These are phyloP conservation scores for Pythium brachiatum DNA, from an alignment of 352 stramenopile genomes.

Conservation along the genomic window DNA sequence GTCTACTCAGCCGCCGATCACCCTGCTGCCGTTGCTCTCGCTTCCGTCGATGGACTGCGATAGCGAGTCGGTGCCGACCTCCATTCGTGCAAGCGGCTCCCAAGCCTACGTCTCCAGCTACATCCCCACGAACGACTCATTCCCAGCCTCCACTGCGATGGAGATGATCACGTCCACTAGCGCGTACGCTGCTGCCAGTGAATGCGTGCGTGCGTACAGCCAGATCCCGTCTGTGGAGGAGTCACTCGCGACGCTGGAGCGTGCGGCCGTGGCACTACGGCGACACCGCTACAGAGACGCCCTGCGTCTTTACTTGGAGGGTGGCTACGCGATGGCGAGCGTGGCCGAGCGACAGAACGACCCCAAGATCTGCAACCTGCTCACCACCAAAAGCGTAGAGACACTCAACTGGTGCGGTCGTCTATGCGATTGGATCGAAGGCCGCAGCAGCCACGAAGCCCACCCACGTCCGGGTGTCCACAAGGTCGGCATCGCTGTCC, in stretches of 20 bases:
- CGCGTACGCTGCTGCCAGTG: constrained; percentile 67
- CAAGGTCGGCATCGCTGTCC: constrained; percentile 73
- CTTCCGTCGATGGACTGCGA: constrained; percentile 50
- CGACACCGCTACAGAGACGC: constrained; percentile 69
- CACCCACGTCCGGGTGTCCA: constrained; percentile 70
- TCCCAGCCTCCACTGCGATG: constrained; percentile 49
- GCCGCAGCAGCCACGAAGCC: constrained; percentile 66
- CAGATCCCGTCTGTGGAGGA: constrained; percentile 78
- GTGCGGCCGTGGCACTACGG: constrained; percentile 53
- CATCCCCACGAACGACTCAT: constrained; percentile 62
- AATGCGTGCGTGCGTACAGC: constrained; percentile 71
- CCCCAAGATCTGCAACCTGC: constrained; percentile 82
- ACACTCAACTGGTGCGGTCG: constrained; percentile 82
- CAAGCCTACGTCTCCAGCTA: constrained; percentile 77
- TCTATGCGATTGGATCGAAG: constrained; percentile 85
- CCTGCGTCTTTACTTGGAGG: constrained; percentile 80
- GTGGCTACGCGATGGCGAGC: constrained; percentile 81
- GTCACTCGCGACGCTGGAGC: constrained; percentile 68
- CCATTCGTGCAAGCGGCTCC: constrained; percentile 69
- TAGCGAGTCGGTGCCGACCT: constrained; percentile 54
- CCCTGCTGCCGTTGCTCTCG: constrained; percentile 20
- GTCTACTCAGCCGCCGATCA: not conserved
- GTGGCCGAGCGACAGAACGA: constrained; percentile 77
- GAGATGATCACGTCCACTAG: constrained; percentile 76
- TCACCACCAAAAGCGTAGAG: constrained; percentile 83